phyloP scores from a whole-genome alignment of 2,329 filamentous ascomycete species.

The Ceratocystis huliohia region DNA sequence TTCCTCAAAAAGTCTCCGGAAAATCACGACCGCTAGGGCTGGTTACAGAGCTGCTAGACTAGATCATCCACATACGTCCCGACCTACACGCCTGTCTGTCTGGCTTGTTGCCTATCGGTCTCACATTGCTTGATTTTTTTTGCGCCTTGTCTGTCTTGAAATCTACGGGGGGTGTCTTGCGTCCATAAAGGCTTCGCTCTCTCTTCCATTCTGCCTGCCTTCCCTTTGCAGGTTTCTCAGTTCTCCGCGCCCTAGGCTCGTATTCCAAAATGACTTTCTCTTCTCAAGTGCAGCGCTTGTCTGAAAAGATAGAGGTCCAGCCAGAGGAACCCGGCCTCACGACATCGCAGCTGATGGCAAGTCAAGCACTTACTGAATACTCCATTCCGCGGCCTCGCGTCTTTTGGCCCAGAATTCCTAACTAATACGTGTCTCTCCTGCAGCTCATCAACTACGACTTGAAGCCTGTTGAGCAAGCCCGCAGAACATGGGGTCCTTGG shows the following conservation, averaged over 20 bases:
- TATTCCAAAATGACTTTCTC: conserved; percentile 6
- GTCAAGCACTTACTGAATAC: conserved; percentile 18
- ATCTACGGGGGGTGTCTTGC: not conserved
- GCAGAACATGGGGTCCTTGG: conserved; percentile 73
- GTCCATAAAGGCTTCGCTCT: not conserved
- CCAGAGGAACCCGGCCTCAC: conserved; percentile 60
- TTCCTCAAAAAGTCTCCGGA: not conserved
- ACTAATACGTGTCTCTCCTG: conserved; percentile 5
- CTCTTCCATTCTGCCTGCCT: not conserved
- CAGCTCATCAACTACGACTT: conserved; percentile 72
- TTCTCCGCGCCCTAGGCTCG: not conserved
- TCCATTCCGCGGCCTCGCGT: not conserved
- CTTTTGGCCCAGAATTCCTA: not conserved
- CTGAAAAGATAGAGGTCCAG: conserved; percentile 56
- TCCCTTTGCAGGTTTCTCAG: not conserved
- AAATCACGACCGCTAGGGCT: not conserved
- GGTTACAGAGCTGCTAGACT: not conserved
- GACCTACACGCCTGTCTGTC: not conserved
- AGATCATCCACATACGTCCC: not conserved
- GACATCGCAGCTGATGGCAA: conserved; percentile 64
- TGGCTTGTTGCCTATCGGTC: not conserved
- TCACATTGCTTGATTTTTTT: not conserved
- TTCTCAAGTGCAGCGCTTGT: conserved; percentile 26
- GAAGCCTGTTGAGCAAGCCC: conserved; percentile 64
- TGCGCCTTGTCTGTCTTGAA: not conserved